Percentiles rank a stretch among this genome's conserved stretches.
Evolutionary conservation across 306 rosid species (phyloP).

Genomic region (Cyclanthera cordifolia): DNA sequence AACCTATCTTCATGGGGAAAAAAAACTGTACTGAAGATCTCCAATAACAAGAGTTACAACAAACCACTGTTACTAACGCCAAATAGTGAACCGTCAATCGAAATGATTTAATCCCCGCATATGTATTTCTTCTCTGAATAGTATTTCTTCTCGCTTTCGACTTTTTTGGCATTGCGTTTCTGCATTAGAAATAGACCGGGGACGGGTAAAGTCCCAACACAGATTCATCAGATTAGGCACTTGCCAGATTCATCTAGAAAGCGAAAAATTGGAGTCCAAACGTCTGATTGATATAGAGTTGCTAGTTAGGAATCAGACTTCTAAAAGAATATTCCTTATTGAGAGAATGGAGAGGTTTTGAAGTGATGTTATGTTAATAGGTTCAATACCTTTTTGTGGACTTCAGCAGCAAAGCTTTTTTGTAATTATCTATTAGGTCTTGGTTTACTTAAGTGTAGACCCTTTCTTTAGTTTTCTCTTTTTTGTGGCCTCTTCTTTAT

Average conservation of each 20-base stretch:
- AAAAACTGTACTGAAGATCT: constrained; percentile 11
- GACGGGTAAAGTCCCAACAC: background rate
- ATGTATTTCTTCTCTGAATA: constrained; percentile 65
- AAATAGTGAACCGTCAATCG: background rate
- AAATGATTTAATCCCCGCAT: constrained; percentile 52
- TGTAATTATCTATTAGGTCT: background rate
- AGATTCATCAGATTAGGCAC: background rate
- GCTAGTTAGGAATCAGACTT: no score
- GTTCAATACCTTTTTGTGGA: no score
- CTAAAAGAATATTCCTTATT: no score
- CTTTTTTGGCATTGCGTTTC: constrained; percentile 87
- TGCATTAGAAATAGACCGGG: constrained; percentile 23
- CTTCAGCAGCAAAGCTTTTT: background rate
- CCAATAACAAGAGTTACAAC: constrained; percentile 10
- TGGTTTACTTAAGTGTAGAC: no score
- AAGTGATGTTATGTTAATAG: background rate
- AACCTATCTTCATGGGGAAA: constrained; percentile 8
- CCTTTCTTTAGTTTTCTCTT: background rate
- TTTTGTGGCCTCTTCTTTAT: no score
- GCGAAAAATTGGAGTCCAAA: no score
- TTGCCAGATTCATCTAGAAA: no score
- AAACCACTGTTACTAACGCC: background rate
- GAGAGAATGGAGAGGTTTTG: background rate
- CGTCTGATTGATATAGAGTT: no score
- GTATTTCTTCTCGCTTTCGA: constrained; percentile 69